Base-by-base conservation (phyloP, 257 asterid genomes). In the Marsdenia floribunda region DNA sequence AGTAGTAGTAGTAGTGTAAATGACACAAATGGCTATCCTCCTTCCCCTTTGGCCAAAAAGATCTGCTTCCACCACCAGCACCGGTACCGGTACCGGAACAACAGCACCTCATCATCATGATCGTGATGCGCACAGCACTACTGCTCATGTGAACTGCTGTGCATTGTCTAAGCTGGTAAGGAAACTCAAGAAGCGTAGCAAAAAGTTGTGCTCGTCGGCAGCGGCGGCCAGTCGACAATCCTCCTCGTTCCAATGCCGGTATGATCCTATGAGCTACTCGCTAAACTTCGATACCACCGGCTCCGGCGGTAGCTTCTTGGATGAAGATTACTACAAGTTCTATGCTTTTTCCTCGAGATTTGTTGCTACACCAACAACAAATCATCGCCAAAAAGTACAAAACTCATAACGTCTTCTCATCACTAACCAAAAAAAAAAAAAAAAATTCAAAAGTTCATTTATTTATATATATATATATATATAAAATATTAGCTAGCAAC, bases 321-420 rank as follows among this genome's bases (percentile, higher is more conserved):
- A 89, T 26, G 93, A 87, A 49, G 91, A 89, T 77, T 86, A 86
- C 60, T 84, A 87, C 37, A 89, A 82, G 68, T 85, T 85, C 22
- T 88, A 73, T 79, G 89, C 97, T n/a, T 91, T 91, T 68, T 91
- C 97, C 19, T 91, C 93, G 2, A 88, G 96, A 68, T 91, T 89
- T 66, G 96, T 84, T 54, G 88, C 93, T n/a, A 76, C 87, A 0
- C 81, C 88, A 46, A 77, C 68, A 55, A 63, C 58, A 22, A 75
- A 81, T 60, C 78, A 81, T 55, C 77, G 83, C 47, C 89, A 78
- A 37, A 82, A 75, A 57, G 38, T 68, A 76, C 60, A 44, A 44
- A 44, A 44, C 49, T 44, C 49, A 44, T 44, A 7, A 44, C 49
- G 2, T 29, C 33, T 29, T 29, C 33, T 29, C 33, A 29, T 29